Conservation (phyloP, 2,329 filamentous ascomycete genomes). For the Fusarium buxicola region DNA sequence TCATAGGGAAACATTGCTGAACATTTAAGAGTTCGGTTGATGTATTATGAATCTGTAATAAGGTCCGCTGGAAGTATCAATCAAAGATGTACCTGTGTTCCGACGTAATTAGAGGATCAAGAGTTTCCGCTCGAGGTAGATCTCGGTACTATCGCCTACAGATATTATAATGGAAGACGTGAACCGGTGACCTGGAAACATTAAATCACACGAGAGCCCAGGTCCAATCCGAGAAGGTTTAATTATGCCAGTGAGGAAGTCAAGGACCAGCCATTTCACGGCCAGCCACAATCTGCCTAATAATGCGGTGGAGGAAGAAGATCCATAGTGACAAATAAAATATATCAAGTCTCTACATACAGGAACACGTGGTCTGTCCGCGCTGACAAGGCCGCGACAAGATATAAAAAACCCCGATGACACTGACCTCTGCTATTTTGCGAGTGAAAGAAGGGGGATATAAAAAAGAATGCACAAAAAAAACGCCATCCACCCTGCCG, state of each 20-base stretch:
- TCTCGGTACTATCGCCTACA: neutral
- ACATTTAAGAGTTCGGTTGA: no score
- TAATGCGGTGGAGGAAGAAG: neutral
- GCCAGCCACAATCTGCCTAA: neutral
- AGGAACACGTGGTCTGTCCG: constrained; percentile 35
- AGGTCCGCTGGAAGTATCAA: no score
- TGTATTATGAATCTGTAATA: no score
- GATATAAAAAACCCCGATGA: constrained; percentile 20
- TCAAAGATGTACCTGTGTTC: no score
- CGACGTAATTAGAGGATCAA: neutral
- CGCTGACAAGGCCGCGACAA: constrained; percentile 17
- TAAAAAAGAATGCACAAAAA: constrained; percentile 46
- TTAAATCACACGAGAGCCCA: neutral
- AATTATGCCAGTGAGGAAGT: neutral
- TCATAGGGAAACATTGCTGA: no score
- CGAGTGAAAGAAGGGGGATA: constrained; percentile 46
- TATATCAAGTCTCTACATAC: constrained; percentile 42
- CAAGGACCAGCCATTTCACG: neutral
- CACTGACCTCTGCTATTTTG: constrained; percentile 41
- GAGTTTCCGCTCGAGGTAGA: neutral
- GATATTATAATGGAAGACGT: neutral
- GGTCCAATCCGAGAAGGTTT: neutral
- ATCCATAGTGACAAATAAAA: constrained; percentile 12
- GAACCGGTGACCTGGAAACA: constrained; percentile 1
- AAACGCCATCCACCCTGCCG: constrained; percentile 51